phyloP scores from a whole-genome alignment of 208 protist species.

The Leptomonas pyrrhocoris region DNA sequence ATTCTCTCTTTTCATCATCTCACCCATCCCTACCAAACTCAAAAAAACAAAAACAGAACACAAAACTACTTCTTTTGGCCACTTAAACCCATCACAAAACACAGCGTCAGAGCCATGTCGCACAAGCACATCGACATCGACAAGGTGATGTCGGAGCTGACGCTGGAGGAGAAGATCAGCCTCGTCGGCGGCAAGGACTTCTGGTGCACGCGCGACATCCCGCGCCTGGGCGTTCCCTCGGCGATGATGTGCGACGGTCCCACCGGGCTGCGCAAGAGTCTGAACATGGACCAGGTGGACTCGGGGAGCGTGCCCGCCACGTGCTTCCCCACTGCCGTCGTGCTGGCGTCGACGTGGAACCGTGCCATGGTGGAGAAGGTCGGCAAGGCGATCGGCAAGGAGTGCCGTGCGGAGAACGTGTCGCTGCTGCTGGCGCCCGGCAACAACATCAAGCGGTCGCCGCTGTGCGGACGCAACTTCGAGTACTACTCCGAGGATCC shows the following conservation, averaged over 20 bases:
- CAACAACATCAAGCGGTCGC: conserved; percentile 29
- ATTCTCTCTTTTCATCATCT: too few species aligned
- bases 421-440: conserved; percentile 18
- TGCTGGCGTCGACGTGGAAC: conserved; percentile 30
- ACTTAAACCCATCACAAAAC: background rate
- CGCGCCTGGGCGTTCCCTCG: conserved; percentile 11
- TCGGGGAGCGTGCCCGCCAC: conserved; percentile 8
- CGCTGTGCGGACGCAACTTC: conserved; percentile 46
- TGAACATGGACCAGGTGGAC: background rate
- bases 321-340: conserved; percentile 13
- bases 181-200: conserved; percentile 12
- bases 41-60: too few species aligned
- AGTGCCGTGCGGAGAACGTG: conserved; percentile 20
- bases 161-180: conserved; percentile 25
- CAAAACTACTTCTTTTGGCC: too few species aligned
- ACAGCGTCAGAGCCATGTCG: background rate
- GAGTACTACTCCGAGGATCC: conserved; percentile 59
- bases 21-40: too few species aligned
- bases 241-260: conserved; percentile 18
- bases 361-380: conserved; percentile 4
- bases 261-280: conserved; percentile 8
- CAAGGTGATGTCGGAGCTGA: conserved; percentile 16
- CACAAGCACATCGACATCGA: conserved; percentile 17
- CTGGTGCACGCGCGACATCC: conserved; percentile 5
- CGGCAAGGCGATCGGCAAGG: conserved; percentile 7